Evolutionary conservation across 768 basidiomycete genomes (phyloP).

Genomic region (Pleurotus platypus): DNA sequence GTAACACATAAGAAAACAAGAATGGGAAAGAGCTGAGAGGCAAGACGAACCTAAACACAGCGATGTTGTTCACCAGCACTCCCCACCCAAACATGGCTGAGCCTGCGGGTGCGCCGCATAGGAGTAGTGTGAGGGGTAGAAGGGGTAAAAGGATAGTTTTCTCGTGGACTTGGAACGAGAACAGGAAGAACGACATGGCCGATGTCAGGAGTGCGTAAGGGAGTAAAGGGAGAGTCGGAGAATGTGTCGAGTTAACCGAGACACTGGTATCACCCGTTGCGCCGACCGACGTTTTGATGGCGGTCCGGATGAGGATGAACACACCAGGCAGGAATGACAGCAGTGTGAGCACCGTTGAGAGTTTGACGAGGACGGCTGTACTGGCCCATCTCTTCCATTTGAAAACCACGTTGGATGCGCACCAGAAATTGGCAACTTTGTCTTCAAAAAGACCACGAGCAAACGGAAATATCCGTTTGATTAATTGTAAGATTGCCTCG

Average conservation of each 20-base stretch:
- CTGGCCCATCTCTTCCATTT: slow-evolving; percentile 73
- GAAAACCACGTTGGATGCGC: slow-evolving; percentile 82
- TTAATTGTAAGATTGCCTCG: slow-evolving; percentile 51
- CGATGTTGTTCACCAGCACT: slow-evolving; percentile 75
- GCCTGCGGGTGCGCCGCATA: slow-evolving; percentile 51
- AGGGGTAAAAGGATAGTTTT: slow-evolving; percentile 88
- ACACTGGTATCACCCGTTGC: slow-evolving; percentile 5
- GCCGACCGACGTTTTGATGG: slow-evolving; percentile 20
- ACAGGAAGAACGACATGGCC: slow-evolving; percentile 91
- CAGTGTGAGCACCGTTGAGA: slow-evolving; percentile 65
- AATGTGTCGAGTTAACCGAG: slow-evolving; percentile 19
- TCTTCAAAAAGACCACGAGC: slow-evolving; percentile 89
- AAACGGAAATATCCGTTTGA: slow-evolving; percentile 89
- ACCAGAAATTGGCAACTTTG: slow-evolving; percentile 98
- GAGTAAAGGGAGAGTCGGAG: slow-evolving; percentile 61
- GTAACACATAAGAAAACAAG: background rate
- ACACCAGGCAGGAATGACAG: slow-evolving; percentile 69
- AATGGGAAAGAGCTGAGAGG: background rate
- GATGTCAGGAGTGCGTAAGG: slow-evolving; percentile 78
- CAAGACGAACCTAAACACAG: slow-evolving; percentile 70
- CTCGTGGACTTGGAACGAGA: slow-evolving; percentile 96
- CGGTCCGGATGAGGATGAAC: slow-evolving; percentile 34
- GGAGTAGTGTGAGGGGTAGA: slow-evolving; percentile 76
- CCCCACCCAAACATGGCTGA: slow-evolving; percentile 69
- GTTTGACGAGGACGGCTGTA: slow-evolving; percentile 48